These are phyloP conservation scores for Nicotiana undulata DNA, from an alignment of 257 asterid species.

Conservation along the genomic window DNA sequence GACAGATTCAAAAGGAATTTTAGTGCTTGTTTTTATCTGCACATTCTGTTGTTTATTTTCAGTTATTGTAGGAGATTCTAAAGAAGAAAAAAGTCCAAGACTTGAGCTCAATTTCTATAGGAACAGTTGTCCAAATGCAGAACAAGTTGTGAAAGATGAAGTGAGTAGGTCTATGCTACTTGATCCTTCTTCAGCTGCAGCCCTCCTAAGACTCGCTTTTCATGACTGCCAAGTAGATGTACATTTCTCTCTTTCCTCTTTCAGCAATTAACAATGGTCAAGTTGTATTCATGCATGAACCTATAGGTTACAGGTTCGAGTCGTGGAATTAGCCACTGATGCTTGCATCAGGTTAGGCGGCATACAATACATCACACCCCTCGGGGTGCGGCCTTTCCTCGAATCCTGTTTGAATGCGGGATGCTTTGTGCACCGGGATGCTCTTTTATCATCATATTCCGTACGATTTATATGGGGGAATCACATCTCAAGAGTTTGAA, in stretches of 20 bases:
- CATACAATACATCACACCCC: too few relatives aligned
- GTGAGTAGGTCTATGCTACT: neutral
- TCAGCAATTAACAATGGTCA: neutral
- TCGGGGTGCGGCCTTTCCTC: too few relatives aligned
- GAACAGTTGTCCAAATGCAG: neutral
- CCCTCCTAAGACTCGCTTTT: neutral
- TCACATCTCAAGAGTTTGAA: neutral
- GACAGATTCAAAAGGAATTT: neutral
- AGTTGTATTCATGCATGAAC: too few relatives aligned
- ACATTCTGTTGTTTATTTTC: neutral
- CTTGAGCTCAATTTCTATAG: neutral
- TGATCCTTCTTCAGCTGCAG: neutral
- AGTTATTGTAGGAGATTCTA: neutral
- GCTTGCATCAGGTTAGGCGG: too few relatives aligned
- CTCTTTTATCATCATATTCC: neutral
- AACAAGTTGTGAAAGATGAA: neutral
- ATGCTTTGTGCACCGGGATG: too few relatives aligned
- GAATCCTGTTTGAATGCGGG: fast-evolving
- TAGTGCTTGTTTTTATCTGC: neutral
- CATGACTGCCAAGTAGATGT: neutral
- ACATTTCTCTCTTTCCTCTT: neutral
- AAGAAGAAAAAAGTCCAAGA: neutral
- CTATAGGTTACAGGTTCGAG: too few relatives aligned
- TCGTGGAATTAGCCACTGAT: too few relatives aligned
- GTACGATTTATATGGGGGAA: neutral